phyloP scores from a whole-genome alignment of 345 rosid genomes.

The Gossypium longicalyx region DNA sequence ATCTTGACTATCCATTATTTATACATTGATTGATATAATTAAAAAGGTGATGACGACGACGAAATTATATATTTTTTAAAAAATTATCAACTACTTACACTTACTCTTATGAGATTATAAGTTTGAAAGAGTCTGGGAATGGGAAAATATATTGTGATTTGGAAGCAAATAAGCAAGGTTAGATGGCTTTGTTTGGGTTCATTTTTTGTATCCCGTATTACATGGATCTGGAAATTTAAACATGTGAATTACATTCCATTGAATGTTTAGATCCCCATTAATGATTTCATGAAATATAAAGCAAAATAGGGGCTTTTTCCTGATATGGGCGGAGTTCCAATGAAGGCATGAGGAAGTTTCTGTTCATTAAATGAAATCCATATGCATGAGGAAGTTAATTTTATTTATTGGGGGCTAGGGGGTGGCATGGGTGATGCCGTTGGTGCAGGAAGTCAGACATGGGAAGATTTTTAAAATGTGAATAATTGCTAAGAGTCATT shows the following conservation, averaged over 20 bases:
- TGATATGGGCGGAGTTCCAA: not conserved
- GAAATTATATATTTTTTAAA: not conserved
- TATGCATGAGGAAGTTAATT: too few species aligned
- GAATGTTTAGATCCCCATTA: constrained; percentile 12
- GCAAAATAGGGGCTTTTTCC: not conserved
- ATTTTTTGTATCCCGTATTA: not conserved
- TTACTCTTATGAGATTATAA: not conserved
- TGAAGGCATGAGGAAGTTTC: constrained; percentile 31
- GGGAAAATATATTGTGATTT: not conserved
- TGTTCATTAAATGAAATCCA: constrained; percentile 8
- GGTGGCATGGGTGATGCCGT: constrained; percentile 32
- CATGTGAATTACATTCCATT: constrained; percentile 26
- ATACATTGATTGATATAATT: not conserved
- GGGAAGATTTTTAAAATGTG: not conserved
- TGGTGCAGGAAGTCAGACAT: constrained; percentile 35
- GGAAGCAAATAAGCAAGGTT: not conserved
- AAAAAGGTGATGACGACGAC: not conserved
- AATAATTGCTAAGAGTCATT: constrained; percentile 1
- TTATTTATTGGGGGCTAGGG: not conserved
- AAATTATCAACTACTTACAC: not conserved
- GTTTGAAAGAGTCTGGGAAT: too few species aligned
- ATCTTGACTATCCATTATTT: not conserved
- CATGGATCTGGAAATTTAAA: constrained; percentile 17
- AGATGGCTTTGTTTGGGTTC: not conserved
- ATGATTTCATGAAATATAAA: not conserved